phyloP scores from a whole-genome alignment of 2,329 filamentous ascomycete species.

The Calcarisporium arbuscula region DNA sequence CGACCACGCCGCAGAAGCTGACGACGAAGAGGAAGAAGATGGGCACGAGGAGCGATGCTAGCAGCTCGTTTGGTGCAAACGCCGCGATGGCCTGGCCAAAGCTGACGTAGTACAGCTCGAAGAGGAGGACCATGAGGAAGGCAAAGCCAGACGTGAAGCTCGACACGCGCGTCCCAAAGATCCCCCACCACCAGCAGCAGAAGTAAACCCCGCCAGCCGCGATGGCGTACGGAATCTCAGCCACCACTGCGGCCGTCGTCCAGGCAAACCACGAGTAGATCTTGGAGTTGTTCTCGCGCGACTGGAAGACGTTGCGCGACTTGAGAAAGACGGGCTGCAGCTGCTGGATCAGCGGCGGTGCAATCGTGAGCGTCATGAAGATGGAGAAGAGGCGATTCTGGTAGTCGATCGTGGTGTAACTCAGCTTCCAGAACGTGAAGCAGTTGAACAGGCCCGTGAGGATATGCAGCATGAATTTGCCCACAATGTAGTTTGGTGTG shows the following conservation, averaged over 20 bases:
- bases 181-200: conserved; percentile 51
- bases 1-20: conserved; percentile 64
- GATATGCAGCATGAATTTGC: conserved; percentile 57
- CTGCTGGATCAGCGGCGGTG: conserved; percentile 69
- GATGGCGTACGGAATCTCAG: conserved; percentile 64
- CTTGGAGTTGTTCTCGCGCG: conserved; percentile 68
- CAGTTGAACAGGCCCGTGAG: conserved; percentile 61
- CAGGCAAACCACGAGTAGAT: conserved; percentile 75
- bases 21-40: conserved; percentile 65
- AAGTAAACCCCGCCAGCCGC: conserved; percentile 49
- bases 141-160: conserved; percentile 55
- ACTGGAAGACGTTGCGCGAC: conserved; percentile 61
- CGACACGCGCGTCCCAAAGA: conserved; percentile 40
- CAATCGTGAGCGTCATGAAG: conserved; percentile 72
- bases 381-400: conserved; percentile 68
- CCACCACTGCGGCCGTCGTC: conserved; percentile 57
- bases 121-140: conserved; percentile 59
- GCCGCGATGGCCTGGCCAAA: conserved; percentile 64
- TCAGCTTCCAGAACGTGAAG: conserved; percentile 63
- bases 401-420: conserved; percentile 52
- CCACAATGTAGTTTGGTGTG: conserved; percentile 55
- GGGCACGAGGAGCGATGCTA: conserved; percentile 61
- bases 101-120: conserved; percentile 59
- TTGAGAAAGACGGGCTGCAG: conserved; percentile 66
- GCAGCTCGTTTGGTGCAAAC: conserved; percentile 58